A percentile compares a stretch with the other conserved stretches of the same genome.
Conservation (phyloP, 768 basidiomycete genomes). For the Trametes coccinea region DNA sequence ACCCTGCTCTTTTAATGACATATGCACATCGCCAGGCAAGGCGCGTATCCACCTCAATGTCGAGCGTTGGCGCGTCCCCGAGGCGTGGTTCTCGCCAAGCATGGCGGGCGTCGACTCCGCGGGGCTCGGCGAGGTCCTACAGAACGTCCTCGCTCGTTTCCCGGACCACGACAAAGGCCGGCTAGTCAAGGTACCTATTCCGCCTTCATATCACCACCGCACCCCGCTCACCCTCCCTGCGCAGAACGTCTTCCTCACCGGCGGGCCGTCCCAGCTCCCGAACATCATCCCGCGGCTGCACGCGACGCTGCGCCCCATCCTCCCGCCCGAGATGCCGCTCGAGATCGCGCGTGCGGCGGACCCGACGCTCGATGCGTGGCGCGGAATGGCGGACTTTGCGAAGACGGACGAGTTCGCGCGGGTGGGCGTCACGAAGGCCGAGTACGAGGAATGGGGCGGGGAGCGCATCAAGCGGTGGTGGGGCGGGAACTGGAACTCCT, state of each 20-base stretch:
- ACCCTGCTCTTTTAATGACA: neutral
- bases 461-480: conserved; percentile 89
- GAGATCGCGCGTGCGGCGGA: conserved; percentile 63
- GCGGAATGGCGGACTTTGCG: conserved; percentile 84
- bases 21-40: conserved; percentile 41
- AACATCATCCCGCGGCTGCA: conserved; percentile 68
- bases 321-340: conserved; percentile 81
- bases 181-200: conserved; percentile 66
- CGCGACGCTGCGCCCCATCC: conserved; percentile 75
- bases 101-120: conserved; percentile 96
- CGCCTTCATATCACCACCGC: neutral
- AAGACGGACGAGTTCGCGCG: conserved; percentile 51
- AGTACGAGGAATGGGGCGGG: conserved; percentile 90
- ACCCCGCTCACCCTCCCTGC: neutral
- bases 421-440: conserved; percentile 66
- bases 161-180: conserved; percentile 62
- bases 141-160: conserved; percentile 78
- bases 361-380: conserved; percentile 80
- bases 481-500: conserved; percentile 85
- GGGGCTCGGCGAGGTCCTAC: conserved; percentile 89
- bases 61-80: conserved; percentile 88
- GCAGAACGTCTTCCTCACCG: conserved; percentile 90
- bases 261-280: conserved; percentile 73
- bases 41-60: conserved; percentile 86
- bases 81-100: conserved; percentile 89